These are phyloP conservation scores for Hypomontagnella submonticulosa DNA, from an alignment of 495 filamentous ascomycete genomes.

Conservation along the genomic window DNA sequence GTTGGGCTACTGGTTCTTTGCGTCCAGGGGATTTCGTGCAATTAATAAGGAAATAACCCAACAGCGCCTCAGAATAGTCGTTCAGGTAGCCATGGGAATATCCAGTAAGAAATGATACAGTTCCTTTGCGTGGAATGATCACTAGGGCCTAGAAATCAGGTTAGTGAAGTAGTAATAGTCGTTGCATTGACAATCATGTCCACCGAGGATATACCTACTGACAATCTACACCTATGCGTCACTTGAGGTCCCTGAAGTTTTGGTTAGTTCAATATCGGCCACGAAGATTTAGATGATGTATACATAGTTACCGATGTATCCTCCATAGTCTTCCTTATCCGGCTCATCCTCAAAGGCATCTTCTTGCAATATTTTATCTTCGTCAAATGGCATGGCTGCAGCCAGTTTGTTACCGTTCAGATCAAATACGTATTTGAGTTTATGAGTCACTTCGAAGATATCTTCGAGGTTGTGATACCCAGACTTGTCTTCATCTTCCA, in stretches of 20 bases:
- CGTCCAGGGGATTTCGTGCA: not conserved
- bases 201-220: too few species aligned
- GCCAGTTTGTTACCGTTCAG: constrained; percentile 40
- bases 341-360: constrained; percentile 50
- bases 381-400: constrained; percentile 36
- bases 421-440: constrained; percentile 33
- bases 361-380: constrained; percentile 48
- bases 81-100: not conserved
- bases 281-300: constrained; percentile 14
- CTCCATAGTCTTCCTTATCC: constrained; percentile 52
- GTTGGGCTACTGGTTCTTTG: not conserved
- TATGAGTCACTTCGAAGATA: not conserved
- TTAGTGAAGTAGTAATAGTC: not conserved
- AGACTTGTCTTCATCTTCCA: constrained; percentile 34
- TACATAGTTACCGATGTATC: constrained; percentile 54
- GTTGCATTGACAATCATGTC: not conserved
- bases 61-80: not conserved
- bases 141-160: constrained; percentile 25
- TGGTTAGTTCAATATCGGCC: not conserved
- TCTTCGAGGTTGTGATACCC: constrained; percentile 3
- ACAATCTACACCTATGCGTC: constrained; percentile 52
- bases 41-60: constrained; percentile 4
- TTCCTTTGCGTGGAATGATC: constrained; percentile 31
- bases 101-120: constrained; percentile 6
- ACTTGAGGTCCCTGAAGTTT: constrained; percentile 30